phyloP scores from a whole-genome alignment of 495 filamentous ascomycete species.

The Pseudomonodictys pantanalensis region DNA sequence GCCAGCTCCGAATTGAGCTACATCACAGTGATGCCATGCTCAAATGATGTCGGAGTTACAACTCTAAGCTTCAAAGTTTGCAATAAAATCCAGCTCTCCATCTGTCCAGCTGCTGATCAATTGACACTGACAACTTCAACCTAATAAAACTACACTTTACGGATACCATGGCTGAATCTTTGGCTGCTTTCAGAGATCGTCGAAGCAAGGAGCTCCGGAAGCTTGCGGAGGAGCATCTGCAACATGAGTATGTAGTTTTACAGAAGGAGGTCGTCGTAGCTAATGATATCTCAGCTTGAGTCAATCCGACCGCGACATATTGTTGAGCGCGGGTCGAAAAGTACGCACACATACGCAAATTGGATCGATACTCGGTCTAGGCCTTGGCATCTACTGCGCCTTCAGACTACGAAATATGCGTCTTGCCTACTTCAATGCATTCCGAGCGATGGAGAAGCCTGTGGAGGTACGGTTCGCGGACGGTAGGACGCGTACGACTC shows the following conservation, averaged over 20 bases:
- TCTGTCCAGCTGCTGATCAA: not conserved
- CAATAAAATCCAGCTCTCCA: not conserved
- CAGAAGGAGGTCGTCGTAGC: not conserved
- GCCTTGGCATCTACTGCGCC: slow-evolving; percentile 57
- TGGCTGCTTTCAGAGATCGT: slow-evolving; percentile 56
- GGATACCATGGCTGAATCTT: slow-evolving; percentile 48
- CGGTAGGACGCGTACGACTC: slow-evolving; percentile 52
- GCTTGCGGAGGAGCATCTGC: slow-evolving; percentile 61
- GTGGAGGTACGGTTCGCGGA: slow-evolving; percentile 60
- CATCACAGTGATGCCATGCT: no score
- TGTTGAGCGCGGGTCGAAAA: slow-evolving; percentile 53
- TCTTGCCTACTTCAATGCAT: slow-evolving; percentile 55
- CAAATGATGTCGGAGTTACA: no score
- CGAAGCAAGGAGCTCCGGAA: slow-evolving; percentile 53
- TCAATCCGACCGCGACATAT: slow-evolving; percentile 56
- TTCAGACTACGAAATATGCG: slow-evolving; percentile 55
- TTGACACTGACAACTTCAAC: not conserved
- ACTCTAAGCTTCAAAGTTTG: not conserved
- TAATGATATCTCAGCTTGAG: slow-evolving; percentile 45
- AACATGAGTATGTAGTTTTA: slow-evolving; percentile 50
- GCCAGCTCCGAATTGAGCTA: no score
- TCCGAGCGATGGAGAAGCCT: slow-evolving; percentile 58
- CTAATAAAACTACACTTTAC: no score
- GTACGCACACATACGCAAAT: slow-evolving; percentile 54
- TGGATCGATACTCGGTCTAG: slow-evolving; percentile 59